These are phyloP conservation scores for Huiozyma sinensis DNA, from an alignment of 805 yeast genomes.

Conservation along the genomic window DNA sequence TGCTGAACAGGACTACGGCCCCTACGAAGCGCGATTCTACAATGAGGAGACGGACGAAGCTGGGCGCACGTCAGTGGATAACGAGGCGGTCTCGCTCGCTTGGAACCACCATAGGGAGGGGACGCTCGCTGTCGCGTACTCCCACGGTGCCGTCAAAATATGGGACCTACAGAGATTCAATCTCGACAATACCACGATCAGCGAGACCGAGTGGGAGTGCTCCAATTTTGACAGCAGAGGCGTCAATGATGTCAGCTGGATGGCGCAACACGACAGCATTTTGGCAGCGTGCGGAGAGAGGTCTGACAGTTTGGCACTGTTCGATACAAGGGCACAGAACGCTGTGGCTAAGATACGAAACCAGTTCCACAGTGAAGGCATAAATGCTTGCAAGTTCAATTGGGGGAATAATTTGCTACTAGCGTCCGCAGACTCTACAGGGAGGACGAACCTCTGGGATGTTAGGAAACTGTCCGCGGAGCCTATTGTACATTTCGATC, in stretches of 20 bases:
- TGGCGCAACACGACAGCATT: constrained; percentile 47
- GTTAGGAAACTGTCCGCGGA: constrained; percentile 33
- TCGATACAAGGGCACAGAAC: constrained; percentile 39
- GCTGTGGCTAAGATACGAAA: constrained; percentile 1
- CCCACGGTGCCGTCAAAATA: constrained; percentile 50
- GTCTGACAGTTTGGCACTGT: constrained; percentile 33
- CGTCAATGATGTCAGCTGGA: constrained; percentile 66
- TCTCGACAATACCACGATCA: constrained; percentile 16
- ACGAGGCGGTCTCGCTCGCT: constrained; percentile 59
- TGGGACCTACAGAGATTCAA: constrained; percentile 52
- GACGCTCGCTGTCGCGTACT: constrained; percentile 45
- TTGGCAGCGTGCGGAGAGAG: constrained; percentile 63
- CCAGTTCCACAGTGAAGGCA: constrained; percentile 22
- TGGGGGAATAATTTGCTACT: constrained; percentile 43
- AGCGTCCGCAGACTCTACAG: constrained; percentile 60
- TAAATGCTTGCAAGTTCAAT: constrained; percentile 53
- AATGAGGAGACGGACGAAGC: constrained; percentile 10
- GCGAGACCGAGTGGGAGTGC: constrained; percentile 12
- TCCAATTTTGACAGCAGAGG: constrained; percentile 33
- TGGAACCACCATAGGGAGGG: constrained; percentile 69
- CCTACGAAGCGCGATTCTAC: constrained; percentile 13
- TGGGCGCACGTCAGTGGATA: constrained; percentile 13
- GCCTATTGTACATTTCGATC: constrained; percentile 24
- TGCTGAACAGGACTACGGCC: background rate
- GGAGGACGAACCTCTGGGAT: constrained; percentile 55